These are phyloP conservation scores for Sporisorium scitamineum DNA, from an alignment of 1,284 basidiomycete genomes.

Conservation along the genomic window DNA sequence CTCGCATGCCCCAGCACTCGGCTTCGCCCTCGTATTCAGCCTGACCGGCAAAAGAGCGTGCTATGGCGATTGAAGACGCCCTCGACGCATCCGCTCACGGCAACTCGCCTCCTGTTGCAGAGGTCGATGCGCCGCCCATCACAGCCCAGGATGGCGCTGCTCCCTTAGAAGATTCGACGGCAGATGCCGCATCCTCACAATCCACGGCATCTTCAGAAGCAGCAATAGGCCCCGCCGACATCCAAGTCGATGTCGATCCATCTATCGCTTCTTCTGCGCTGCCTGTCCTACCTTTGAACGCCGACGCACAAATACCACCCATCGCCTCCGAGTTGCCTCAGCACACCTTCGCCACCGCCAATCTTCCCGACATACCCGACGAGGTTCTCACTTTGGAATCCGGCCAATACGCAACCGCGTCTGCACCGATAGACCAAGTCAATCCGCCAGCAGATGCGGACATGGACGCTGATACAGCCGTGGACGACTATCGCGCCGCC, in stretches of 20 bases:
- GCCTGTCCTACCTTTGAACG: neutral
- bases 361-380: constrained; percentile 43
- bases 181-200: constrained; percentile 1
- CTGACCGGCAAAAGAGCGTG: constrained; percentile 27
- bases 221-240: neutral
- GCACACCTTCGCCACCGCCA: constrained; percentile 24
- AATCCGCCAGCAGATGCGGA: constrained; percentile 12
- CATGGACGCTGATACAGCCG: constrained; percentile 24
- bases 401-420: constrained; percentile 3
- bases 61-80: constrained; percentile 35
- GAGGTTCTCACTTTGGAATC: constrained; percentile 29
- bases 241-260: constrained; percentile 3
- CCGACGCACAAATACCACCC: constrained; percentile 11
- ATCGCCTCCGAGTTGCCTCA: constrained; percentile 16
- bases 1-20: constrained; percentile 14
- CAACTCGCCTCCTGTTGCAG: constrained; percentile 1
- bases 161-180: neutral
- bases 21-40: constrained; percentile 5
- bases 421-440: constrained; percentile 20
- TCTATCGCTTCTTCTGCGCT: constrained; percentile 13
- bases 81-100: constrained; percentile 14
- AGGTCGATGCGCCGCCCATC: constrained; percentile 14
- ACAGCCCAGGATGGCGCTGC: constrained; percentile 16
- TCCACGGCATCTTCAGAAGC: neutral
- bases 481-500: constrained; percentile 36